These are phyloP conservation scores for Amphibolis antarctica DNA, from an alignment of 106 monocot species.

Conservation along the genomic window DNA sequence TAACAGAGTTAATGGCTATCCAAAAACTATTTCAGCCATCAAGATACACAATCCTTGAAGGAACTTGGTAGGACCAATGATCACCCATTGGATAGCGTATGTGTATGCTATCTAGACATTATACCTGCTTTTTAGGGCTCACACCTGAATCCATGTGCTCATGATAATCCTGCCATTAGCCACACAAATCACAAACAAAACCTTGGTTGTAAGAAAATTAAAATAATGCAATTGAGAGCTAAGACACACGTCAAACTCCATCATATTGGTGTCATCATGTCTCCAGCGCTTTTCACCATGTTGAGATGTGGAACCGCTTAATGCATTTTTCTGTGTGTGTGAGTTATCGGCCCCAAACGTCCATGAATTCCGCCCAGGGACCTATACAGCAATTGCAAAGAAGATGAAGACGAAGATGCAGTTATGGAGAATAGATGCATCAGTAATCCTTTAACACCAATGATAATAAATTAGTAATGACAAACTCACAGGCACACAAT, in stretches of 20 bases:
- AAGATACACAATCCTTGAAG: too few relatives aligned
- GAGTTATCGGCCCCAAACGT: constrained; percentile 25
- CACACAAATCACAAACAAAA: not conserved
- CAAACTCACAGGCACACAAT: constrained; percentile 60
- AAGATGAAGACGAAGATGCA: too few relatives aligned
- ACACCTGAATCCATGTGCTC: not conserved
- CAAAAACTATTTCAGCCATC: too few relatives aligned
- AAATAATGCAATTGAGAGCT: not conserved
- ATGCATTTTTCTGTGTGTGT: constrained; percentile 11
- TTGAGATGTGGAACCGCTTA: constrained; percentile 15
- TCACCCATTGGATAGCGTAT: not conserved
- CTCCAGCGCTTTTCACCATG: constrained; percentile 78
- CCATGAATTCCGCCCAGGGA: constrained; percentile 92
- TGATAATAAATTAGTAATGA: too few relatives aligned
- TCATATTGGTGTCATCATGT: constrained; percentile 27
- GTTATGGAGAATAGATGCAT: too few relatives aligned
- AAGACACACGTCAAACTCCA: constrained; percentile 32
- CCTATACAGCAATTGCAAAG: constrained; percentile 16
- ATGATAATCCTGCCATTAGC: constrained; percentile 3
- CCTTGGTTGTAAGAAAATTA: not conserved
- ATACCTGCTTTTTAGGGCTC: constrained; percentile 5
- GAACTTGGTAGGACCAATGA: not conserved
- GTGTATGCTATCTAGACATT: not conserved
- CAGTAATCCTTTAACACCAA: too few relatives aligned
- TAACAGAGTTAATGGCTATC: too few relatives aligned